Conservation (phyloP, 106 monocot genomes). For the Narthecium ossifragum region DNA sequence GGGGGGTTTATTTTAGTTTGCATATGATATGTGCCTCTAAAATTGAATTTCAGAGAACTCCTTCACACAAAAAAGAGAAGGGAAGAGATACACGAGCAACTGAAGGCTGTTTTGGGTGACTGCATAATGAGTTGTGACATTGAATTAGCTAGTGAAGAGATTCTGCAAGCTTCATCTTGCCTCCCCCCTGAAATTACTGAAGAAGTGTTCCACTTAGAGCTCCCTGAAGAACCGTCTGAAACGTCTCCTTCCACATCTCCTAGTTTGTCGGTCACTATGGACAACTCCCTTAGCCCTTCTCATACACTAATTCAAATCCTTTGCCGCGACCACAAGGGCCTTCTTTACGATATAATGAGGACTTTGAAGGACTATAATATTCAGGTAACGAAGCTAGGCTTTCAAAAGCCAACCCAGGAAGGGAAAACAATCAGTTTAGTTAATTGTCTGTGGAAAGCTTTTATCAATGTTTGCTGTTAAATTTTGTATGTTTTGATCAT, state of each 20-base stretch:
- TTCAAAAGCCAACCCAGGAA: no score
- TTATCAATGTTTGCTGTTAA: not conserved
- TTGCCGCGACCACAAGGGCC: conserved; percentile 75
- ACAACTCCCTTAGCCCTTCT: conserved; percentile 70
- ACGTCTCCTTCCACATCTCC: conserved; percentile 7
- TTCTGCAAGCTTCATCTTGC: conserved; percentile 54
- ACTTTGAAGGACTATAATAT: conserved; percentile 84
- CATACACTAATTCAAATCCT: conserved; percentile 77
- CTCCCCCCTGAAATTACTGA: conserved; percentile 42
- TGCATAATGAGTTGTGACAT: conserved; percentile 63
- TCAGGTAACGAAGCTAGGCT: conserved; percentile 39
- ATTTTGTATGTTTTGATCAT: not conserved
- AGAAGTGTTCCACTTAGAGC: conserved; percentile 49
- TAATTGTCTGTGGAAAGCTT: no score
- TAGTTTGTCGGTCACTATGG: conserved; percentile 44
- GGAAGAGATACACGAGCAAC: conserved; percentile 49
- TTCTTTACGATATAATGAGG: conserved; percentile 89
- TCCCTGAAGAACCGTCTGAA: conserved; percentile 24
- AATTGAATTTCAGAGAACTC: conserved; percentile 41
- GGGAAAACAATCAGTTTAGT: no score
- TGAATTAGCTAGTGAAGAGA: conserved; percentile 38
- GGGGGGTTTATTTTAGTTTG: no score
- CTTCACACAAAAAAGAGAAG: conserved; percentile 67
- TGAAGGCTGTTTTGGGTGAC: conserved; percentile 56
- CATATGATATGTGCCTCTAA: no score